Percentiles rank a stretch among this genome's conserved stretches.
Conservation (phyloP, 805 yeast species). For the Schwanniomyces vanrijiae region DNA sequence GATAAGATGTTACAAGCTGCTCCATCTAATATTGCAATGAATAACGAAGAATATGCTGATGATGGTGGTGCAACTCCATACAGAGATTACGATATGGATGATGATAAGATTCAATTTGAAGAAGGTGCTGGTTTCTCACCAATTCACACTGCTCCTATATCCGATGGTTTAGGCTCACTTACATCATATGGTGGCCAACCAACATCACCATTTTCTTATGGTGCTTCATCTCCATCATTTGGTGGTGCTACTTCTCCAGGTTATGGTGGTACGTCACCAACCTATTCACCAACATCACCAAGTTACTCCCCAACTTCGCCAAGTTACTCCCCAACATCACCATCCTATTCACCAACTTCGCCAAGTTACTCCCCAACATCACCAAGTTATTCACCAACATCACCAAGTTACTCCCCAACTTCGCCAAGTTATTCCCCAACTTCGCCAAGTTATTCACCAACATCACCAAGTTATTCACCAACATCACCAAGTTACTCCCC, state of each 20-base stretch:
- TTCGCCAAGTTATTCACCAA: constrained; percentile 74
- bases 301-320: constrained; percentile 63
- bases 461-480: constrained; percentile 77
- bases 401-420: constrained; percentile 58
- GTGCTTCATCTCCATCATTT: constrained; percentile 48
- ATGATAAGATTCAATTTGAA: constrained; percentile 59
- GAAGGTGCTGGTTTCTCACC: constrained; percentile 92
- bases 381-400: constrained; percentile 69
- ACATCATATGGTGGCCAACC: constrained; percentile 82
- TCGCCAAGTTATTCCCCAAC: constrained; percentile 63
- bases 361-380: constrained; percentile 71
- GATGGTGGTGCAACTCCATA: constrained; percentile 92
- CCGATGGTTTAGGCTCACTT: constrained; percentile 77
- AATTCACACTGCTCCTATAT: constrained; percentile 80
- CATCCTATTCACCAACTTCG: constrained; percentile 63
- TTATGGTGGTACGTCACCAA: constrained; percentile 74
- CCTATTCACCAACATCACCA: constrained; percentile 64
- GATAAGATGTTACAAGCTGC: constrained; percentile 75
- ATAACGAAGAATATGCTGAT: constrained; percentile 22
- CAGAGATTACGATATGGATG: constrained; percentile 61
- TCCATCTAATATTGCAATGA: constrained; percentile 47
- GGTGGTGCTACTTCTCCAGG: constrained; percentile 56
- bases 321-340: constrained; percentile 73
- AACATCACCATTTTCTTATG: constrained; percentile 49
- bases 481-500: constrained; percentile 67